These are phyloP conservation scores for Naegleria lovaniensis DNA, from an alignment of 208 protist genomes.

Conservation along the genomic window DNA sequence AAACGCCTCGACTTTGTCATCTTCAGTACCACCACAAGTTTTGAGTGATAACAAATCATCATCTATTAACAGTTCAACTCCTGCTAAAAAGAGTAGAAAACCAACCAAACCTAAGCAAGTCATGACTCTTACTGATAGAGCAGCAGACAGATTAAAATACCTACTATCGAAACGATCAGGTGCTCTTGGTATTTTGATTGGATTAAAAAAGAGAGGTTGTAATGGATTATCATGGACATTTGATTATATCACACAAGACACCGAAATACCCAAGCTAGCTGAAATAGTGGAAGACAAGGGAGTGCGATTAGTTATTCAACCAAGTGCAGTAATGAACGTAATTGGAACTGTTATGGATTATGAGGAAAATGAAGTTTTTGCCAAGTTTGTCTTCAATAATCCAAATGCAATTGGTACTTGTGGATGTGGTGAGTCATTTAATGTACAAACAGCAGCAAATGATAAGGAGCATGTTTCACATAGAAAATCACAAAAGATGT, in stretches of 20 bases:
- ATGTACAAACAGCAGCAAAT: background rate
- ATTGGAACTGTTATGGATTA: slow-evolving; percentile 95
- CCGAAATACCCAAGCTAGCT: slow-evolving; percentile 24
- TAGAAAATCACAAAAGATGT: background rate
- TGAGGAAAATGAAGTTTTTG: slow-evolving; percentile 76
- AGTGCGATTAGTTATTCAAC: slow-evolving; percentile 82
- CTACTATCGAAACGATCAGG: background rate
- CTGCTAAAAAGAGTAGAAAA: background rate
- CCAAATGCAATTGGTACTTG: slow-evolving; percentile 89
- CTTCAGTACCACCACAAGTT: too few species aligned
- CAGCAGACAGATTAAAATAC: slow-evolving; percentile 31
- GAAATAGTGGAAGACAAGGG: slow-evolving; percentile 46
- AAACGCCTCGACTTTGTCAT: too few species aligned
- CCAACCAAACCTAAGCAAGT: background rate
- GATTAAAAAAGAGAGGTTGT: slow-evolving; percentile 83
- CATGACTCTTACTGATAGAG: slow-evolving; percentile 33
- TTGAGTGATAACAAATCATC: too few species aligned
- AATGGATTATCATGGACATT: slow-evolving; percentile 91
- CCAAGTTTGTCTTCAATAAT: slow-evolving; percentile 93
- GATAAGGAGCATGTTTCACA: background rate
- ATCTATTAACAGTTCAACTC: too few species aligned
- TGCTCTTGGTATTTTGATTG: slow-evolving; percentile 73
- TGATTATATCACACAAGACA: slow-evolving; percentile 64
- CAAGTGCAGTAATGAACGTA: slow-evolving; percentile 86
- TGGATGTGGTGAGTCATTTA: slow-evolving; percentile 92